Conservation (phyloP, 495 filamentous ascomycete species). For the Annulohypoxylon moriforme region DNA sequence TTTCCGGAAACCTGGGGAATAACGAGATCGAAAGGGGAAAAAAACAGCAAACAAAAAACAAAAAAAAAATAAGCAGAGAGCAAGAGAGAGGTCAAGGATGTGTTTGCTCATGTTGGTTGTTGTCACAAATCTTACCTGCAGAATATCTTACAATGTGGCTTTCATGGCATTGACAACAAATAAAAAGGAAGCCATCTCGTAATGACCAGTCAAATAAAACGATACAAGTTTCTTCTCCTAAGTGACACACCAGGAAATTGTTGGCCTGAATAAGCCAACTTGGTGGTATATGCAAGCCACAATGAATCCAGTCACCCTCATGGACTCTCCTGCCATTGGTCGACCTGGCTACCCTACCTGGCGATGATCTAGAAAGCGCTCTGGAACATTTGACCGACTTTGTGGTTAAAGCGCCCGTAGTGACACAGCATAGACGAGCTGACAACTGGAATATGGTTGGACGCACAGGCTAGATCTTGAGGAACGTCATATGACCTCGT, state of each 20-base stretch:
- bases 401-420: conserved; percentile 10
- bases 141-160: conserved; percentile 6
- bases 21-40: background rate
- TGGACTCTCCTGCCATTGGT: conserved; percentile 19
- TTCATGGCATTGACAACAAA: background rate
- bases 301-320: conserved; percentile 8
- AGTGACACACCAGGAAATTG: background rate
- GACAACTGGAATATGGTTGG: conserved; percentile 38
- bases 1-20: conserved; percentile 6
- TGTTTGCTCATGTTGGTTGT: conserved; percentile 8
- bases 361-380: background rate
- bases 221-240: background rate
- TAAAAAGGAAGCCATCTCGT: conserved; percentile 2
- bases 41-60: background rate
- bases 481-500: conserved; percentile 33
- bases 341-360: background rate
- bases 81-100: background rate
- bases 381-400: conserved; percentile 43
- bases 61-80: background rate
- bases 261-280: conserved; percentile 15
- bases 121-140: conserved; percentile 7
- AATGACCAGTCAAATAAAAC: conserved; percentile 16
- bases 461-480: conserved; percentile 25
- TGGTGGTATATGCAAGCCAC: conserved; percentile 37
- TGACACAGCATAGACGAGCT: conserved; percentile 40